Evolutionary conservation across 352 stramenopile species (phyloP).

Genomic region (Phytophthora idaei): DNA sequence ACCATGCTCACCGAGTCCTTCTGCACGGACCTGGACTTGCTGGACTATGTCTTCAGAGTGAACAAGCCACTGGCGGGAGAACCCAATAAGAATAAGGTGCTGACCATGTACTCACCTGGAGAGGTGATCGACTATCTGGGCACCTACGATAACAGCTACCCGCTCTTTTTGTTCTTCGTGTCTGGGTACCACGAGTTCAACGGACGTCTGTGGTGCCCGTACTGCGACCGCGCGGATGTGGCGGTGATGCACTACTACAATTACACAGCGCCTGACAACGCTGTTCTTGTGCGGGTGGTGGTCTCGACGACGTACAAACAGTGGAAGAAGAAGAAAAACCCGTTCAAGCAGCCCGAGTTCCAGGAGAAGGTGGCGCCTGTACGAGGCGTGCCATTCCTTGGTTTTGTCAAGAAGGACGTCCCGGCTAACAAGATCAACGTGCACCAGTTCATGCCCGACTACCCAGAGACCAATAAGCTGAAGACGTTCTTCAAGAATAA

Average conservation of each 20-base stretch:
- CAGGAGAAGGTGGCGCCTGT: conserved; percentile 61
- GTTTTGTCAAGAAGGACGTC: conserved; percentile 63
- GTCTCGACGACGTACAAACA: conserved; percentile 65
- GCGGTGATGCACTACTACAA: conserved; percentile 84
- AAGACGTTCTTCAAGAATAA: conserved; percentile 55
- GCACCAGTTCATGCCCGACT: conserved; percentile 70
- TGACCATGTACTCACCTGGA: conserved; percentile 51
- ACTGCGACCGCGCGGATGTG: conserved; percentile 76
- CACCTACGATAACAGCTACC: conserved; percentile 72
- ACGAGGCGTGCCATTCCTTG: conserved; percentile 69
- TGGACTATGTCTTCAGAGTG: conserved; percentile 74
- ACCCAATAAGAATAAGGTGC: conserved; percentile 64
- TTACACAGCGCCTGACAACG: conserved; percentile 61
- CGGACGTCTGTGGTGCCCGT: conserved; percentile 78
- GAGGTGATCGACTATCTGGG: conserved; percentile 61
- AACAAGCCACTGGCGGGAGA: conserved; percentile 50
- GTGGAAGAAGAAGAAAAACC: conserved; percentile 85
- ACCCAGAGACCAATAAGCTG: conserved; percentile 52
- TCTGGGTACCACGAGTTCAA: conserved; percentile 79
- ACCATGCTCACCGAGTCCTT: conserved; percentile 77
- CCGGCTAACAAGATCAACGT: conserved; percentile 48
- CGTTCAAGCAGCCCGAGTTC: conserved; percentile 71
- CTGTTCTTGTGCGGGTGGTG: conserved; percentile 61
- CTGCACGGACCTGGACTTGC: conserved; percentile 59
- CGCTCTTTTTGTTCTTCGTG: conserved; percentile 82